Evolutionary conservation across 306 rosid species (phyloP), one percentile per base, ranked within the genome.

Genomic region (Prunus kanzakura): DNA sequence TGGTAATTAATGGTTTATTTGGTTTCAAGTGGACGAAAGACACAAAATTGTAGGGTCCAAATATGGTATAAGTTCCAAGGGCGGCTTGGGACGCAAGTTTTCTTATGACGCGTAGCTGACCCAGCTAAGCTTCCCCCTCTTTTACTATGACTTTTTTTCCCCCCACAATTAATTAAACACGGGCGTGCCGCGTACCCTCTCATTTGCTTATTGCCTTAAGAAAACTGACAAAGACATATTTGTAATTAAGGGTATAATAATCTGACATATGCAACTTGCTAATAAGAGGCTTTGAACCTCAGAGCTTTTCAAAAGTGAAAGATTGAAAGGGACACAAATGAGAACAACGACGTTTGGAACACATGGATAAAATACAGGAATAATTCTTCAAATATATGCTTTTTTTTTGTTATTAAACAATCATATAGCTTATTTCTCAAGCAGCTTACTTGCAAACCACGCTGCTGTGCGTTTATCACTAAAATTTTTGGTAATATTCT

Each of bases 41-140:
- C 23, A 41, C 4, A 70, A 15, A 12, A 38, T 38, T 38, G 43
- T 7, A 66, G 29, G 18, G 38, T 25, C 19, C 38, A 60, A 23
- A 60, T 19, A 0, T 13, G 10, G 16, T 9, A 29, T 1, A 19
- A 11, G 38, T 19, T 60, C 25, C 4, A 55, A 20, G 5, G 29
- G 43, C n/a, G 27, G 68, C 58, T 25, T 73, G 68, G 19, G n/a
- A 60, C 56, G 11, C 77, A 60, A 45, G 69, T 43, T 73, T 35
- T 56, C 23, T 41, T 22, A 57, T 41, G 38, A 41, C 47, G 1
- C n/a, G 43, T 45, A 9, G 58, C 57, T 45, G 46, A 73, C 29
- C 10, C 23, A 58, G 1, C n/a, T n/a, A n/a, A n/a, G n/a, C 20
- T 64, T n/a, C 62, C 4, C 1, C 12, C 3, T n/a, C 20, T 8